Evolutionary conservation across 1,139 yeast species (phyloP).

Genomic region (Geotrichum histeridarum): DNA sequence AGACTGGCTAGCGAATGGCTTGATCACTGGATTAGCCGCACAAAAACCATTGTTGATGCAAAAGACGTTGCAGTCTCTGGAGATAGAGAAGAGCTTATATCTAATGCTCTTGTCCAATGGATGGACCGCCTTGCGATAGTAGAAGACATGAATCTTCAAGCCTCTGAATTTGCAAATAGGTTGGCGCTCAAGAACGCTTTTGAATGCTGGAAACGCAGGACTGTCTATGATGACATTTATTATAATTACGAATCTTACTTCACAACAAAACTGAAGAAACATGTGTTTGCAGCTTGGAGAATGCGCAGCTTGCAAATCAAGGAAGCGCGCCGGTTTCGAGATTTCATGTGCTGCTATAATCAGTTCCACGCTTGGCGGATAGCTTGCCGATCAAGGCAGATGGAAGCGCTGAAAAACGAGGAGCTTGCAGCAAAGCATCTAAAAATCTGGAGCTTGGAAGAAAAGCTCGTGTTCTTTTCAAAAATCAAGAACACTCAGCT

Average conservation of each 20-base stretch:
- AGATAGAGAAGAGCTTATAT: background rate
- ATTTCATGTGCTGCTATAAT: constrained; percentile 3
- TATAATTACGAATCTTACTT: background rate
- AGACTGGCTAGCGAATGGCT: constrained; percentile 6
- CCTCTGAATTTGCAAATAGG: constrained; percentile 1
- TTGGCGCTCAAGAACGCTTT: background rate
- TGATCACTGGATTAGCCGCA: constrained; percentile 5
- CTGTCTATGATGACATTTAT: background rate
- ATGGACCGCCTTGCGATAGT: background rate
- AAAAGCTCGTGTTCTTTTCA: background rate
- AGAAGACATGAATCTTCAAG: background rate
- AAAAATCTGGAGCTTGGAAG: constrained; percentile 8
- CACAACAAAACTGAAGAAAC: background rate
- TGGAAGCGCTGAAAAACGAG: constrained; percentile 1
- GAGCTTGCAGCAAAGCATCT: constrained; percentile 1
- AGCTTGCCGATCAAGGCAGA: background rate
- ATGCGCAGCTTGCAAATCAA: background rate
- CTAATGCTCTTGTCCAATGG: constrained; percentile 2
- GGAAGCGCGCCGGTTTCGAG: constrained; percentile 12
- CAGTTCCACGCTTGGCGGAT: constrained; percentile 14
- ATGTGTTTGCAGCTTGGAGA: constrained; percentile 6
- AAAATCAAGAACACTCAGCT: constrained; percentile 9
- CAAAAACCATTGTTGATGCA: background rate
- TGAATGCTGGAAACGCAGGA: constrained; percentile 9
- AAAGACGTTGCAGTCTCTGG: background rate